phyloP scores from a whole-genome alignment of 1,284 basidiomycete genomes.

The Volvariella surrecta region DNA sequence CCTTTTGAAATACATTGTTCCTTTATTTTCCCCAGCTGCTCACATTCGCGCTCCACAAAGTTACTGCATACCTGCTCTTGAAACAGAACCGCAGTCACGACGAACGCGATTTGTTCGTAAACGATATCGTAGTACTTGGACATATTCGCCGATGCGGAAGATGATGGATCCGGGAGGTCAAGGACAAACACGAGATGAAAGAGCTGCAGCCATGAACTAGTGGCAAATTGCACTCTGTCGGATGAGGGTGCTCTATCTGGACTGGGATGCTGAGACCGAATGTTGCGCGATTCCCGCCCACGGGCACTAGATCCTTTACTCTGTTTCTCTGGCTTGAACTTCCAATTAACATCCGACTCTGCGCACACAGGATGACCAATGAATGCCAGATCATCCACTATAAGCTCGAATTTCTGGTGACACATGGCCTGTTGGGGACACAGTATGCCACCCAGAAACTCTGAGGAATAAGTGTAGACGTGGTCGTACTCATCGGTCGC shows the following conservation, averaged over 20 bases:
- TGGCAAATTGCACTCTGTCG: conserved; percentile 18
- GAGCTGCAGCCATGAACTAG: conserved; percentile 56
- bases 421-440: conserved; percentile 77
- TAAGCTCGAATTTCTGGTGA: conserved; percentile 91
- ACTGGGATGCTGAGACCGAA: conserved; percentile 21
- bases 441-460: conserved; percentile 77
- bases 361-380: conserved; percentile 90
- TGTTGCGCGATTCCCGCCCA: conserved; percentile 45
- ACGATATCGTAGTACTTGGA: conserved; percentile 75
- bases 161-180: conserved; percentile 84
- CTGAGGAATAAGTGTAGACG: conserved; percentile 73
- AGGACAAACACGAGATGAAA: conserved; percentile 88
- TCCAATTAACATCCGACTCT: conserved; percentile 67
- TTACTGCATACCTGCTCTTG: conserved; percentile 80
- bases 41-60: conserved; percentile 76
- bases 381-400: conserved; percentile 91
- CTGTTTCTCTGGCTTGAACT: conserved; percentile 51
- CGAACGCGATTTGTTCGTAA: conserved; percentile 84
- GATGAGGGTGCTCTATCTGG: conserved; percentile 23
- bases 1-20: conserved; percentile 62
- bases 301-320: conserved; percentile 32
- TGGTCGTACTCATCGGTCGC: conserved; percentile 49
- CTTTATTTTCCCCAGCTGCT: conserved; percentile 55
- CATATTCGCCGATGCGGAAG: conserved; percentile 67
- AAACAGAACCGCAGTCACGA: conserved; percentile 81